Base-by-base conservation (phyloP, 805 yeast genomes). In the Lipomyces mesembrius region DNA sequence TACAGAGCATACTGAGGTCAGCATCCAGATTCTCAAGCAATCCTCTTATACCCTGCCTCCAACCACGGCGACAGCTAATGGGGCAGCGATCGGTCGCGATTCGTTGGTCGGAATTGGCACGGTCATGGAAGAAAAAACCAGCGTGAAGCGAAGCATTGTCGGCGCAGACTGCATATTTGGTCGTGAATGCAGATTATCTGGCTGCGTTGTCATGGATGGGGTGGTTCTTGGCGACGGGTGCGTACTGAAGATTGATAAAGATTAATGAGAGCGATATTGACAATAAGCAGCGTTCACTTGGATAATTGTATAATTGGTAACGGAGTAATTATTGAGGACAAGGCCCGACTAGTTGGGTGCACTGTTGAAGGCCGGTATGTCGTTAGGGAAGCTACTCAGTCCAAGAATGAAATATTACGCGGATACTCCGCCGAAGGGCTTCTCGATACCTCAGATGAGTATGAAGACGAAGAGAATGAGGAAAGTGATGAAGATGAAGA, bases 251-350 rank as follows among this genome's bases (percentile, higher is more conserved):
- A 6, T 37, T 5, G 43, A n/a, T n/a, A 43, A 43, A 35, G 34
- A 14, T 20, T 57, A 17, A n/a, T n/a, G n/a, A 43, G 22, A n/a
- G 49, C 20, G 22, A 43, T 43, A n/a, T n/a, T 43, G 20, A n/a
- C 49, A 43, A 17, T 17, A 43, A 7, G 5, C 46, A 61, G 64
- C 9, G 74, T 77, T 14, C 84, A 81, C 61, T 77, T 89, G 67
- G 99, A 95, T 77, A 95, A 94, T 79, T 91, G 96, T 79, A 88
- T 94, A 22, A 81, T 95, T 61, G 99, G 98, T 17, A 80, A 82
- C 54, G 79, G 81, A 59, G 93, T 88, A 0, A 79, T 78, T n/a
- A 83, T 95, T 35, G 88, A 86, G 39, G 75, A 82, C 63, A 91
- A 89, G 77, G 81, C 86, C 55, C 87, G 84, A 75, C 83, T 95